Conservation (phyloP, 129 eudicot genomes). For the Flaveria sonorensis region DNA sequence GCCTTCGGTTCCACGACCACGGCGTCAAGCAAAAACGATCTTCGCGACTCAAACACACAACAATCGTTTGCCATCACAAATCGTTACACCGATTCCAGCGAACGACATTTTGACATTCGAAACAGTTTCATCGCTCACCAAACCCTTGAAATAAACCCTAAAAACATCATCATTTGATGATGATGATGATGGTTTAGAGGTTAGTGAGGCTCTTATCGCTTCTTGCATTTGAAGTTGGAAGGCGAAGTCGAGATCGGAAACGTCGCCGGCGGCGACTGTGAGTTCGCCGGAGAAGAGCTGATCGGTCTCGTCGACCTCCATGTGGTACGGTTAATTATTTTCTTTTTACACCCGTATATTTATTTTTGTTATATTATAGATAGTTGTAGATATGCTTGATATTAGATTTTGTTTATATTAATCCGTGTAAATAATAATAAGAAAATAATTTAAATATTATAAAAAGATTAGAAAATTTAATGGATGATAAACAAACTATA, state of each 20-base stretch:
- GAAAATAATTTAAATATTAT: too few species aligned
- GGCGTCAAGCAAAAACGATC: slow-evolving; percentile 28
- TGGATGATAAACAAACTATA: too few species aligned
- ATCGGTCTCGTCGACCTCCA: not conserved
- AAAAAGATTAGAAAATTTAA: too few species aligned
- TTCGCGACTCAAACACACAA: slow-evolving; percentile 44
- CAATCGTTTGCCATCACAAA: slow-evolving; percentile 40
- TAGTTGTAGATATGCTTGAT: too few species aligned
- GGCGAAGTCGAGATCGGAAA: not conserved
- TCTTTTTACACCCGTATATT: not conserved
- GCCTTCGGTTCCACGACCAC: slow-evolving; percentile 17
- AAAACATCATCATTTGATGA: slow-evolving; percentile 38
- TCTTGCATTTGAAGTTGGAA: slow-evolving; percentile 8
- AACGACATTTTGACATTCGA: slow-evolving; percentile 22
- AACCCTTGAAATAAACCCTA: slow-evolving; percentile 61
- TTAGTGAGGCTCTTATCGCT: not conserved
- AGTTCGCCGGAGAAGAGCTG: not conserved
- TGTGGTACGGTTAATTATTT: not conserved
- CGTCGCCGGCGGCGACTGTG: not conserved
- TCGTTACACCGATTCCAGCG: slow-evolving; percentile 58
- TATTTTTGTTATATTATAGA: too few species aligned
- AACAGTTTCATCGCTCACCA: slow-evolving; percentile 37
- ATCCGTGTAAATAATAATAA: too few species aligned
- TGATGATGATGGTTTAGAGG: not conserved
- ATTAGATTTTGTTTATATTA: too few species aligned